Evolutionary conservation across 2,329 filamentous ascomycete genomes (phyloP).

Genomic region (Grosmannia huntii): DNA sequence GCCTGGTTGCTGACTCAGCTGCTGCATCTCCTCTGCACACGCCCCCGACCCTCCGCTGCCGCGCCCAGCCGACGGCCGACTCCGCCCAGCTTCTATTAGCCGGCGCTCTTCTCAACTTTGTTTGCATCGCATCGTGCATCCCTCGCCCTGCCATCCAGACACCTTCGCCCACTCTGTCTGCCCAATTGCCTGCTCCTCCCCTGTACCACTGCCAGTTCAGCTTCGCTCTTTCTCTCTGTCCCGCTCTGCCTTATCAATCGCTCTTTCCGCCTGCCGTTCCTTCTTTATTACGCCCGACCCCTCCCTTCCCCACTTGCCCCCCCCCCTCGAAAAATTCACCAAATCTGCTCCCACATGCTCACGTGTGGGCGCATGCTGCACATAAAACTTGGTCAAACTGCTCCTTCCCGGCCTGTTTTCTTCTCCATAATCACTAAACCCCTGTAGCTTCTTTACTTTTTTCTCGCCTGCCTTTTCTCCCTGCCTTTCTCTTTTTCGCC

Average conservation of each 20-base stretch:
- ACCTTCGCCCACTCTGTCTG: too few relatives aligned
- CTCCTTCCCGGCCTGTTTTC: not conserved
- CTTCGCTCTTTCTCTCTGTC: not conserved
- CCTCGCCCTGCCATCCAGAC: too few relatives aligned
- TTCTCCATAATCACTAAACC: not conserved
- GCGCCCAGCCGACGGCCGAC: too few relatives aligned
- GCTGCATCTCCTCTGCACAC: too few relatives aligned
- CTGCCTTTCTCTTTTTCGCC: not conserved
- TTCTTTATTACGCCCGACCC: not conserved
- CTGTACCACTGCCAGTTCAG: not conserved
- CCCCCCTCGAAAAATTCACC: not conserved
- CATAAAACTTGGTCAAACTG: not conserved
- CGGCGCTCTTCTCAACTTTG: too few relatives aligned
- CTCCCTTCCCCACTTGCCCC: constrained; percentile 11
- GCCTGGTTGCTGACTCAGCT: too few relatives aligned
- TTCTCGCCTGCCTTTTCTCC: not conserved
- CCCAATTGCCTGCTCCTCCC: not conserved
- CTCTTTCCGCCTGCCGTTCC: not conserved
- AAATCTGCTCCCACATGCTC: not conserved
- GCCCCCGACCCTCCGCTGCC: too few relatives aligned
- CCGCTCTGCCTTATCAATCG: not conserved
- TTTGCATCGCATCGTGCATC: too few relatives aligned
- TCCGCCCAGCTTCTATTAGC: too few relatives aligned
- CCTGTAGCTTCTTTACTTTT: not conserved
- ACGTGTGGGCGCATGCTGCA: not conserved